A percentile compares a stretch with the other conserved stretches of the same genome.
Conservation (phyloP, 2,329 filamentous ascomycete genomes). For the Aspergillus udagawae region DNA sequence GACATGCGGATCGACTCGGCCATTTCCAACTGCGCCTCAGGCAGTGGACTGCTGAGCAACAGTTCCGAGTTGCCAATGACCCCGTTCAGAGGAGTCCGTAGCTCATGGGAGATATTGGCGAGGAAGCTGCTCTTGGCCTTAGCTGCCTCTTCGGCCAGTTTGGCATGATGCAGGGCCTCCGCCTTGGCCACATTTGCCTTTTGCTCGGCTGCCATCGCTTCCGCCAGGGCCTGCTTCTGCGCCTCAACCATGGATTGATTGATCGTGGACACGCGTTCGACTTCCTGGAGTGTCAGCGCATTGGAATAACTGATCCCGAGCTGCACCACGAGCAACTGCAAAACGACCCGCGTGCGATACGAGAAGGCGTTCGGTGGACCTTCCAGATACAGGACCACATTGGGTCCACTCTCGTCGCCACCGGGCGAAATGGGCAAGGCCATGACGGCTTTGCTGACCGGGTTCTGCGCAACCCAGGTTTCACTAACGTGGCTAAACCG, state of each 20-base stretch:
- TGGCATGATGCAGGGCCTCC: slow-evolving; percentile 61
- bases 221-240: slow-evolving; percentile 59
- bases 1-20: slow-evolving; percentile 63
- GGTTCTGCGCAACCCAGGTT: slow-evolving; percentile 46
- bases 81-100: slow-evolving; percentile 93
- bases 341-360: slow-evolving; percentile 51
- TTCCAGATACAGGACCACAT: slow-evolving; percentile 45
- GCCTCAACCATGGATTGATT: slow-evolving; percentile 64
- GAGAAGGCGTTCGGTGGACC: slow-evolving; percentile 63
- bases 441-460: slow-evolving; percentile 58
- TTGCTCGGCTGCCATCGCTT: slow-evolving; percentile 59
- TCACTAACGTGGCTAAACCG: slow-evolving; percentile 60
- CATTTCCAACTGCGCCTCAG: slow-evolving; percentile 57
- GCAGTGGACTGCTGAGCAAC: slow-evolving; percentile 54
- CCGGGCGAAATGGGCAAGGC: slow-evolving; percentile 51
- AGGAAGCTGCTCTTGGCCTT: slow-evolving; percentile 89
- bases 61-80: slow-evolving; percentile 74
- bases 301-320: slow-evolving; percentile 62
- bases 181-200: slow-evolving; percentile 63
- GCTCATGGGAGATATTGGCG: slow-evolving; percentile 81
- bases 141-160: slow-evolving; percentile 63
- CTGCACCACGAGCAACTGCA: slow-evolving; percentile 59
- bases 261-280: slow-evolving; percentile 59
- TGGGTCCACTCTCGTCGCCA: too few species aligned
- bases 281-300: slow-evolving; percentile 57